phyloP scores from a whole-genome alignment of 306 rosid genomes.

The Prunus armeniaca region DNA sequence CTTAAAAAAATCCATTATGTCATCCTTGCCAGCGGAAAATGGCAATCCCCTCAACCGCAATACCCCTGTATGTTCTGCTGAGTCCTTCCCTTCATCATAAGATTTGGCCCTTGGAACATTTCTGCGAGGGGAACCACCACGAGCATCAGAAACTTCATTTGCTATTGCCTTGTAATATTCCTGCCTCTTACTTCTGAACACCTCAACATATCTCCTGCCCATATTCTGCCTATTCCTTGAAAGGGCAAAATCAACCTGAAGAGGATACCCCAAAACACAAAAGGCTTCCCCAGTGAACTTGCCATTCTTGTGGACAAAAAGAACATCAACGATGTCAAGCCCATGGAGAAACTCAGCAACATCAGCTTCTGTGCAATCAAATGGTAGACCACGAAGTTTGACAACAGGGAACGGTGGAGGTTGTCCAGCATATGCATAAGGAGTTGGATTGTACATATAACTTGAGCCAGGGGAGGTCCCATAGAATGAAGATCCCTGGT shows the following conservation, averaged over 20 bases:
- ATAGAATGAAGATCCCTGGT: constrained; percentile 77
- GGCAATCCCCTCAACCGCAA: constrained; percentile 85
- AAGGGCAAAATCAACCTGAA: constrained; percentile 93
- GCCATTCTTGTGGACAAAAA: constrained; percentile 74
- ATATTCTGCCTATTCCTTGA: constrained; percentile 85
- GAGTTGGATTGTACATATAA: constrained; percentile 71
- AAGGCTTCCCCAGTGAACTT: constrained; percentile 89
- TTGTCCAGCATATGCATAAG: constrained; percentile 74
- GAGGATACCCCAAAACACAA: constrained; percentile 89
- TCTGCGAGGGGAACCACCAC: constrained; percentile 75
- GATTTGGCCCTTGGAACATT: constrained; percentile 60
- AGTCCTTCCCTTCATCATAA: constrained; percentile 76
- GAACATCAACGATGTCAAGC: constrained; percentile 84
- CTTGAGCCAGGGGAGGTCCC: constrained; percentile 73
- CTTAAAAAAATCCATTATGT: constrained; percentile 72
- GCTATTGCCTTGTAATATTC: constrained; percentile 95
- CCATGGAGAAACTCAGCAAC: constrained; percentile 95
- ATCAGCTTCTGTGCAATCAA: constrained; percentile 82
- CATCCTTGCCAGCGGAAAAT: constrained; percentile 84
- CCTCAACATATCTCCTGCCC: constrained; percentile 91
- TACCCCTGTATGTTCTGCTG: constrained; percentile 86
- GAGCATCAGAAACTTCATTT: constrained; percentile 65
- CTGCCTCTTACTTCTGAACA: constrained; percentile 92
- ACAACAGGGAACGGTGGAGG: constrained; percentile 91
- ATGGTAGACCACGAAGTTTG: constrained; percentile 86